Evolutionary conservation across 2,329 filamentous ascomycete species (phyloP).

Genomic region (Pseudogymnoascus sp.): DNA sequence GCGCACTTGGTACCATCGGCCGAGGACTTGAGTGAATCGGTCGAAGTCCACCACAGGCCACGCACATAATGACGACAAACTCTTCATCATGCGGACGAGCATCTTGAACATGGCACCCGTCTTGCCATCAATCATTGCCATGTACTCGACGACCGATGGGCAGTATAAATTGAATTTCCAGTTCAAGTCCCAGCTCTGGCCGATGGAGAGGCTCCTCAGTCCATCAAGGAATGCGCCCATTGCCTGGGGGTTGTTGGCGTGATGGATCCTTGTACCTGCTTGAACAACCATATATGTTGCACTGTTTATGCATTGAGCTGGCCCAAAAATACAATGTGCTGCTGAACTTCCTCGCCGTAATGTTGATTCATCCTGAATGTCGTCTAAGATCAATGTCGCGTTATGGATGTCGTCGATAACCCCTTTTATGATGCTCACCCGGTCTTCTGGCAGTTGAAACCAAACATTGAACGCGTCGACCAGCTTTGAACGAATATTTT

Average conservation of each 20-base stretch:
- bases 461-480: neutral
- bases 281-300: conserved; percentile 22
- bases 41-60: neutral
- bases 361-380: conserved; percentile 32
- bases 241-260: neutral
- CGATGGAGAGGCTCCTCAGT: neutral
- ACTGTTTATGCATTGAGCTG: conserved; percentile 31
- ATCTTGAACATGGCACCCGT: neutral
- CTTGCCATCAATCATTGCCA: neutral
- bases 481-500: neutral
- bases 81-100: neutral
- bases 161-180: neutral
- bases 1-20: neutral
- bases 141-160: neutral
- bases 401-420: neutral
- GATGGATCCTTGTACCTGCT: neutral
- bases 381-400: conserved; percentile 24
- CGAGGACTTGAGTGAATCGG: neutral
- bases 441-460: neutral
- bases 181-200: neutral
- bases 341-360: conserved; percentile 30
- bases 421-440: neutral
- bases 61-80: neutral
- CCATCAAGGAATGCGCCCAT: neutral
- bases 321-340: conserved; percentile 31